phyloP scores from a whole-genome alignment of 2,329 filamentous ascomycete species.

The Fusarium sp. region DNA sequence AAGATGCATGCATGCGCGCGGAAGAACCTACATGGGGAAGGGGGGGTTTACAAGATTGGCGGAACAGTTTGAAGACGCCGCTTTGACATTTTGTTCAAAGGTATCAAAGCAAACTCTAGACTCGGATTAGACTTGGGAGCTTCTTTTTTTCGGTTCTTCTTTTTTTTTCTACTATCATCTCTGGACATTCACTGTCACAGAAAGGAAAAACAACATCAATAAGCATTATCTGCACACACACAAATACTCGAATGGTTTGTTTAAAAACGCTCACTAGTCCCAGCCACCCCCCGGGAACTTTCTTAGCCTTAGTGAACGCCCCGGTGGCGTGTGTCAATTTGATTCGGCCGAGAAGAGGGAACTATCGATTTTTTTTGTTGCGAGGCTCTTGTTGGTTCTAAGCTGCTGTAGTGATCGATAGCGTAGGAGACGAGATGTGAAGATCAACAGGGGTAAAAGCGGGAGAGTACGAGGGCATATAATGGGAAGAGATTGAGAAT shows the following conservation, averaged over 20 bases:
- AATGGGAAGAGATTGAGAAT: not conserved
- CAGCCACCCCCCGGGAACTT: not conserved
- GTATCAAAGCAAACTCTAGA: constrained; percentile 27
- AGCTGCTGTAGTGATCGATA: not conserved
- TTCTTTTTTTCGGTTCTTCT: not conserved
- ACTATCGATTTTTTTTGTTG: not conserved
- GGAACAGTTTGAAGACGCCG: constrained; percentile 17
- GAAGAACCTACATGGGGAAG: constrained; percentile 9
- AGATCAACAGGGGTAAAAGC: not conserved
- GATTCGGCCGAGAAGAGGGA: not conserved
- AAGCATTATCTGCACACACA: not conserved
- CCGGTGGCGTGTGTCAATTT: not conserved
- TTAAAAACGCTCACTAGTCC: not conserved
- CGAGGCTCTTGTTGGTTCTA: constrained; percentile 1
- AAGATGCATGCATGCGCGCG: constrained; percentile 20
- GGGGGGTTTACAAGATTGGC: constrained; percentile 7
- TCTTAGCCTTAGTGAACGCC: not conserved
- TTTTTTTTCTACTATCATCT: not conserved
- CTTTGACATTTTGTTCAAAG: constrained; percentile 18
- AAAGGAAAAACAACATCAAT: not conserved
- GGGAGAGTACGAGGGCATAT: not conserved
- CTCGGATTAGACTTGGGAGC: constrained; percentile 23
- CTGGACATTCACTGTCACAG: not conserved
- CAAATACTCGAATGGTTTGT: not conserved
- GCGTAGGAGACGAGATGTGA: not conserved